phyloP scores from a whole-genome alignment of 2,329 filamentous ascomycete species.

The Penicillium sp. region DNA sequence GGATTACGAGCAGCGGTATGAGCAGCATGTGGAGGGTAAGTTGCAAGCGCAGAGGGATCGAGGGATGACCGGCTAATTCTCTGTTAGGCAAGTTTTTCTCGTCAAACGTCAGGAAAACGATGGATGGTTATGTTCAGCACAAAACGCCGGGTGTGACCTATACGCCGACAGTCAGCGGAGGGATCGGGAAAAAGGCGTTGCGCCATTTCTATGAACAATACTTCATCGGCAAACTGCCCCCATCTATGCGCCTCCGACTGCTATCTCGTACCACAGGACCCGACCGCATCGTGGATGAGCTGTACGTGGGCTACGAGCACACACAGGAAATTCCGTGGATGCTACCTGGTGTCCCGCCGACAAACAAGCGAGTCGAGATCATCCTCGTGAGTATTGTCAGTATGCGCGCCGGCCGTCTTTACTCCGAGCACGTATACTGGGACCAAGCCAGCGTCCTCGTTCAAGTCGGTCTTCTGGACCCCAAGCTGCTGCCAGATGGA shows the following conservation, averaged over 20 bases:
- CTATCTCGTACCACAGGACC: slow-evolving; percentile 57
- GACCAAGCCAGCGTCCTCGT: slow-evolving; percentile 61
- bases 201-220: slow-evolving; percentile 55
- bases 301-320: slow-evolving; percentile 57
- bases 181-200: slow-evolving; percentile 40
- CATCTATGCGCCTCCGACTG: slow-evolving; percentile 52
- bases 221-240: slow-evolving; percentile 53
- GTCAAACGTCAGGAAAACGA: slow-evolving; percentile 27
- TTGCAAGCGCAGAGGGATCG: too few relatives aligned
- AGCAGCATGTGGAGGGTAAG: slow-evolving; percentile 37
- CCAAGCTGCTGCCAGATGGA: slow-evolving; percentile 51
- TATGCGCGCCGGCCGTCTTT: slow-evolving; percentile 52
- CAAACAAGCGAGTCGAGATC: slow-evolving; percentile 56
- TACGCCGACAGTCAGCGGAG: slow-evolving; percentile 39
- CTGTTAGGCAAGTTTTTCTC: slow-evolving; percentile 32
- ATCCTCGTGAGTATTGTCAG: slow-evolving; percentile 57
- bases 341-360: slow-evolving; percentile 56
- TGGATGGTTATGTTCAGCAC: slow-evolving; percentile 30
- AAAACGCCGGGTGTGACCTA: slow-evolving; percentile 30
- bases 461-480: slow-evolving; percentile 57
- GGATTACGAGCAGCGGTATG: slow-evolving; percentile 35
- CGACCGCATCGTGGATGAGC: slow-evolving; percentile 61
- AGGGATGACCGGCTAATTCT: background rate
- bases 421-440: slow-evolving; percentile 60
- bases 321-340: slow-evolving; percentile 58